Conservation (phyloP, 192 early-diverging fungal genomes). For the Coemansia sp. region DNA sequence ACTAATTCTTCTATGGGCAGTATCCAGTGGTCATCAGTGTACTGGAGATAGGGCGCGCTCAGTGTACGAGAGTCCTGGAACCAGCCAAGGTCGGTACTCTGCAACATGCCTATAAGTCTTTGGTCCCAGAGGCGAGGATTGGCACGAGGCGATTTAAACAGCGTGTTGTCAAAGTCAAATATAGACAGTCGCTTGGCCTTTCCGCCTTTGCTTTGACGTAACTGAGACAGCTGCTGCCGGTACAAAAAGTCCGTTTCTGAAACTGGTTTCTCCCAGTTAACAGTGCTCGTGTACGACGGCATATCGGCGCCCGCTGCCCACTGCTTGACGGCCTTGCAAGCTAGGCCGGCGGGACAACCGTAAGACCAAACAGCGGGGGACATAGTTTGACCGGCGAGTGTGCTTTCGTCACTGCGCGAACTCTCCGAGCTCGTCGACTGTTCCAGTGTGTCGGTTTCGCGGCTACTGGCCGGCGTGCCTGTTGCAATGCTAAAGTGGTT, state of each 20-base stretch:
- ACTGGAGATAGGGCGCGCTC: conserved; percentile 47
- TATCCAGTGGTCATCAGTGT: conserved; percentile 42
- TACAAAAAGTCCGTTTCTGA: conserved; percentile 46
- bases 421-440: not conserved
- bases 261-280: conserved; percentile 44
- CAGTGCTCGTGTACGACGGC: conserved; percentile 39
- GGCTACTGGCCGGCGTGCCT: not conserved
- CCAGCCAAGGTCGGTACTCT: conserved; percentile 63
- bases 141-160: conserved; percentile 65
- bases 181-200: conserved; percentile 45
- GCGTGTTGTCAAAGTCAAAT: conserved; percentile 72
- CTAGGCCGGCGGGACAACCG: not conserved
- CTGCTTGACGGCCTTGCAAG: not conserved
- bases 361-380: not conserved
- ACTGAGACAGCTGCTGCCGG: conserved; percentile 37
- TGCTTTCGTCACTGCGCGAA: not conserved
- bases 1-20: conserved; percentile 20
- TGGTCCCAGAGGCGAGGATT: conserved; percentile 64
- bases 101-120: conserved; percentile 58
- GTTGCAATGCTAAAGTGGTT: not conserved
- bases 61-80: conserved; percentile 64
- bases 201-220: conserved; percentile 32
- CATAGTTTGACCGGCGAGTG: not conserved
- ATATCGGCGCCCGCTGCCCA: conserved; percentile 9
- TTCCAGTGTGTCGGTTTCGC: not conserved